Evolutionary conservation across 331 rosid species (phyloP), one percentile per base, ranked within the genome.

Genomic region (Saraca asoca): DNA sequence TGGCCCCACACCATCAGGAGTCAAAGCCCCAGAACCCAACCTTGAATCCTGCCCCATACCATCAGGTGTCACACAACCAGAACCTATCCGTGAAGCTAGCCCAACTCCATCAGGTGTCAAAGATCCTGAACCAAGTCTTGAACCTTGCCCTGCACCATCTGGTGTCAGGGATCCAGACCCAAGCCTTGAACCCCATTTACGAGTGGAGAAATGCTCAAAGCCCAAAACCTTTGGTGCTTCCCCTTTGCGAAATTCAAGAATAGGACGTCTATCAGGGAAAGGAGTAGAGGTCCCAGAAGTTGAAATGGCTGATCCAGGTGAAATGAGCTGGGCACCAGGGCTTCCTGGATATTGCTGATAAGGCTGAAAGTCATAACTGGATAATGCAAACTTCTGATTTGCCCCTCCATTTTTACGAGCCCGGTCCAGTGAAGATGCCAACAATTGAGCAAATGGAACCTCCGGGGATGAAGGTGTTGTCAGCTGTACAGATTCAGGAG

Each of bases 401-500:
- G 77, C 14, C 15, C 85, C 88, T 46, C 71, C 69, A 66, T 65
- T 80, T 80, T 75, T 82, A 12, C 86, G 88, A 68, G 81, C 83
- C 39, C 90, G 82, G 74, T 83, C 95, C 44, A 90, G 78, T 0
- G 92, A 84, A 72, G 99, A 88, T 12, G 92, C 81, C 76, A 94
- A 62, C 82, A 94, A 86, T 71, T 90, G 95, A 75, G 99, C 99
- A 85, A 90, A 94, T 14, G 99, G 99, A 68, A 94, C 99, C 78
- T 94, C 99, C 51, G 99, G 97, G 39, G 99, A 94, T 37, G 99
- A 88, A 29, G 99, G 97, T 52, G 99, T 90, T 33, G 99, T 94
- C 86, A 83, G 58, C 55, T 88, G 95, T 74, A 90, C 88, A 67
- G 99, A 88, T 78, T 94, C 99, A 1, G 96, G 90, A 43, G 99